phyloP scores from a whole-genome alignment of 257 asterid genomes.

The Cinchona pubescens region DNA sequence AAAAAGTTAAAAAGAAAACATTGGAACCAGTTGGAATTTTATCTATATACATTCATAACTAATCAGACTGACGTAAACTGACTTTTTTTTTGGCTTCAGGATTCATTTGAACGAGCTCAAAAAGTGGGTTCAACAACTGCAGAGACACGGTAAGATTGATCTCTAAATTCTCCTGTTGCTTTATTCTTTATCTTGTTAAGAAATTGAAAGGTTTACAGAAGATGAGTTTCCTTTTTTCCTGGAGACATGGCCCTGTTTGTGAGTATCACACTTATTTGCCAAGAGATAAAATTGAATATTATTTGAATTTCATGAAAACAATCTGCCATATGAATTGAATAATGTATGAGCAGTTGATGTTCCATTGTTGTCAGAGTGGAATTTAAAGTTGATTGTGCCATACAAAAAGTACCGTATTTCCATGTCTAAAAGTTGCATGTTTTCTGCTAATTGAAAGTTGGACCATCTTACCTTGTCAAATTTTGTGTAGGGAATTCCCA shows the following conservation, averaged over 20 bases:
- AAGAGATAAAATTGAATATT: background rate
- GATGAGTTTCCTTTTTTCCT: background rate
- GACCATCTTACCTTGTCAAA: background rate
- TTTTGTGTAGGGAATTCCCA: slow-evolving; percentile 19
- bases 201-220: background rate
- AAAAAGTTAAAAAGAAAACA: background rate
- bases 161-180: background rate
- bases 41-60: background rate
- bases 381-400: background rate
- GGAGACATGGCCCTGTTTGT: background rate
- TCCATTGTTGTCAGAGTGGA: background rate
- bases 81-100: slow-evolving; percentile 16
- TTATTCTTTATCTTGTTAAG: background rate
- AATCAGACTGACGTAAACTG: background rate
- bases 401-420: background rate
- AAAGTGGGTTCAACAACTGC: slow-evolving; percentile 31
- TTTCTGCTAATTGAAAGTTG: background rate
- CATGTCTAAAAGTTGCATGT: background rate
- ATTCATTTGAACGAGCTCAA: slow-evolving; percentile 32
- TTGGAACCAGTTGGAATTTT: background rate
- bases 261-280: background rate
- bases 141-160: slow-evolving; percentile 26
- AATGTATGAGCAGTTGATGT: too few species aligned
- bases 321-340: background rate
- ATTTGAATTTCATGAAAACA: background rate